Evolutionary conservation across 73 alveolate genomes (phyloP).

Genomic region (Paramecium octaurelia): DNA sequence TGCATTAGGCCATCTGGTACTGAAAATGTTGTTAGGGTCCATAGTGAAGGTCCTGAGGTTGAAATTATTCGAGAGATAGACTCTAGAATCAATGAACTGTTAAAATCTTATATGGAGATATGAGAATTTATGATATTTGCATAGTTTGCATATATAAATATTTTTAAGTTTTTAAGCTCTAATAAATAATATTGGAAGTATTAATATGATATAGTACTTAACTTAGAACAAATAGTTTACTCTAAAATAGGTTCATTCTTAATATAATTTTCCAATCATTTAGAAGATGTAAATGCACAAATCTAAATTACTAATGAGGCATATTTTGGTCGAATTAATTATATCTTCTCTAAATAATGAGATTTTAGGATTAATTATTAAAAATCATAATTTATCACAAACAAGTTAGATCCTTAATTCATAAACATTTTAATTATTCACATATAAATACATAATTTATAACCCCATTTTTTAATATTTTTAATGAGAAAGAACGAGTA

Average conservation of each 20-base stretch:
- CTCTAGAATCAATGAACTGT: not conserved
- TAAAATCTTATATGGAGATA: not conserved
- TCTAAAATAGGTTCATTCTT: too few species aligned
- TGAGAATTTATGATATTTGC: not conserved
- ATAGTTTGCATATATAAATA: too few species aligned
- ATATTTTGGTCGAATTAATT: not conserved
- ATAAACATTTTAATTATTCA: not conserved
- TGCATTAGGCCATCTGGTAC: conserved; percentile 91
- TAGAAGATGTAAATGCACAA: too few species aligned
- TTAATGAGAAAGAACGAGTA: not conserved
- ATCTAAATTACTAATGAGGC: too few species aligned
- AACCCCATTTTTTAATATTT: not conserved
- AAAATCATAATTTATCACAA: not conserved
- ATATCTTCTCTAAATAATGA: too few species aligned
- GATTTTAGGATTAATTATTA: too few species aligned
- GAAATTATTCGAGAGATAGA: not conserved
- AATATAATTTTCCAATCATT: too few species aligned
- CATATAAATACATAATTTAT: not conserved
- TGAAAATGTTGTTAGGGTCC: conserved; percentile 85
- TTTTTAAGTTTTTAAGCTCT: too few species aligned
- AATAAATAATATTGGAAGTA: too few species aligned
- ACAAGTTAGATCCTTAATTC: not conserved
- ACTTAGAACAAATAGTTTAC: too few species aligned
- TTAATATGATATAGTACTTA: too few species aligned
- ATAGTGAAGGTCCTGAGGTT: conserved; percentile 73